Evolutionary conservation across 2,329 filamentous ascomycete genomes (phyloP), one percentile per base, ranked within the genome.

Genomic region (Colletotrichum theobromicola): DNA sequence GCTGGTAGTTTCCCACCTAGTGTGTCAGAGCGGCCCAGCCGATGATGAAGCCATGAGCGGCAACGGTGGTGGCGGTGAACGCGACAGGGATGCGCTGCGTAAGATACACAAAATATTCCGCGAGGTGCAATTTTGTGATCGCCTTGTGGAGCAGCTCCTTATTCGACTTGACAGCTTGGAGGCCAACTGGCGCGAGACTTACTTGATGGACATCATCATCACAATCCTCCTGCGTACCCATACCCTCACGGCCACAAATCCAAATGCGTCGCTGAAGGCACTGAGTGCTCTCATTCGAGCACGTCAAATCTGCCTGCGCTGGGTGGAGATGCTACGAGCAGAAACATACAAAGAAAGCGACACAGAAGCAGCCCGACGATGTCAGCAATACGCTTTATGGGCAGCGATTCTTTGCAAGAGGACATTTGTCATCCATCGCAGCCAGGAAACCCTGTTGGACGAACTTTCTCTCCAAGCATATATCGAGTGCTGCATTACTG

Each of bases 151-250:
- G 0, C 86, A 90, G 42, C 78, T 94, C 0, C 76, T 83, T 62
- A 70, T 66, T 2, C 81, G 84, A 2, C 71, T 94, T 0, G 78
- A 83, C 0, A 78, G 80, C 0, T 87, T 94, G 9, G 78, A 80
- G 0, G 80, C 83, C 0, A 94, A 91, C 58, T 93, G 91, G 89
- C 85, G 91, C 0, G 92, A 94, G 75, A 83, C 82, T 0, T 81
- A 89, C 66, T 85, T 86, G 16, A 93, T 94, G 90, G 87, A 90
- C 6, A 84, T 88, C 0, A 68, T 93, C 2, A 85, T 93, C 7
- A 89, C 85, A 0, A 77, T 94, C 0, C 77, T 84, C 0, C 78
- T 91, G 1, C 86, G 89, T 3, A 77, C 80, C 1, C 85, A 78
- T 66, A 76, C 62, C 26, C 77, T 80, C 35, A 77, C 72, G 62